A percentile compares a stretch with the other conserved stretches of the same genome.
These are phyloP conservation scores for Suillus sp. DNA, from an alignment of 768 basidiomycete species.

Conservation along the genomic window DNA sequence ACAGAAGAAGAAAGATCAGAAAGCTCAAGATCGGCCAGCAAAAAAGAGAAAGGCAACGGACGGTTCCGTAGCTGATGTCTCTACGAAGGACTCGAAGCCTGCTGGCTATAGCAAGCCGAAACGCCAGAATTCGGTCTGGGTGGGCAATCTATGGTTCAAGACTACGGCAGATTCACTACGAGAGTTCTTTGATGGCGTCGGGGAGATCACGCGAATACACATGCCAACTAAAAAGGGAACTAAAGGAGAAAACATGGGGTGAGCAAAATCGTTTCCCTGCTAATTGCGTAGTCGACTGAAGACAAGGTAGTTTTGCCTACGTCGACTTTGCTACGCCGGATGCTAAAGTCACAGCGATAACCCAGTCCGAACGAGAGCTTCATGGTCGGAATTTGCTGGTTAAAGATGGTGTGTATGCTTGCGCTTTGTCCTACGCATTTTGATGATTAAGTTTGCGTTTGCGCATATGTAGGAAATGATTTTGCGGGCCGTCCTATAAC, in stretches of 20 bases:
- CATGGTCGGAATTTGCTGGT: slow-evolving; percentile 89
- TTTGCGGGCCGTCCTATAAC: slow-evolving; percentile 68
- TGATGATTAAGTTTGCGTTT: slow-evolving; percentile 7
- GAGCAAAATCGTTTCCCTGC: slow-evolving; percentile 31
- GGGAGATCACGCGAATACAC: slow-evolving; percentile 78
- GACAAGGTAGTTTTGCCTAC: slow-evolving; percentile 79
- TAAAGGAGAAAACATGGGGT: slow-evolving; percentile 80
- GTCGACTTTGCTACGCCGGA: slow-evolving; percentile 88
- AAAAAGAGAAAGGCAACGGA: slow-evolving; percentile 53
- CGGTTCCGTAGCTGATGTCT: slow-evolving; percentile 9
- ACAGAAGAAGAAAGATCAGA: slow-evolving; percentile 49
- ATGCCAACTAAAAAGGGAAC: slow-evolving; percentile 78
- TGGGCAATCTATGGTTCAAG: slow-evolving; percentile 91
- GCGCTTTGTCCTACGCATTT: slow-evolving; percentile 10
- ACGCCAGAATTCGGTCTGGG: slow-evolving; percentile 90
- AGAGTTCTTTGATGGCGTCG: slow-evolving; percentile 68
- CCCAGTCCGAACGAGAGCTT: slow-evolving; percentile 77
- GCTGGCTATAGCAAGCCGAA: slow-evolving; percentile 38
- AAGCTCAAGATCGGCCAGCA: slow-evolving; percentile 26
- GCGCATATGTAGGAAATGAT: slow-evolving; percentile 57
- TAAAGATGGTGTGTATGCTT: slow-evolving; percentile 72
- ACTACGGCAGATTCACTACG: slow-evolving; percentile 77
- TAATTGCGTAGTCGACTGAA: background rate
- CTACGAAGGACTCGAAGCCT: slow-evolving; percentile 14
- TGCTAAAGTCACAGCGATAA: slow-evolving; percentile 73